Evolutionary conservation across 148 eudicot species (phyloP).

Genomic region (Camellia granthamiana): DNA sequence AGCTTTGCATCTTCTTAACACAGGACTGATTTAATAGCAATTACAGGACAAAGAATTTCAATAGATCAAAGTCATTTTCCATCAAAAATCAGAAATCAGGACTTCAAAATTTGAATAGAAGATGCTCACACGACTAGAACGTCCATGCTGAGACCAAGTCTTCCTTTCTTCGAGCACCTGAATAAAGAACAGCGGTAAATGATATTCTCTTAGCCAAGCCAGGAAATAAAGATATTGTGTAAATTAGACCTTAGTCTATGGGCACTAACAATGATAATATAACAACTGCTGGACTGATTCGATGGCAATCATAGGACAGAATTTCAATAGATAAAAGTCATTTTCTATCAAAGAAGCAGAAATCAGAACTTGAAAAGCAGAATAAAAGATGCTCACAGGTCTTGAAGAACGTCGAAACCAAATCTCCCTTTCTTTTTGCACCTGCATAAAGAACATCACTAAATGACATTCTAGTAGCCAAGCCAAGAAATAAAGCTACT

Average conservation of each 20-base stretch:
- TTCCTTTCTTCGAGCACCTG: constrained; percentile 11
- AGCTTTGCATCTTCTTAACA: constrained; percentile 1
- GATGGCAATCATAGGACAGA: neutral
- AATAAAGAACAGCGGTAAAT: neutral
- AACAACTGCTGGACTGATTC: neutral
- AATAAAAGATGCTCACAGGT: constrained; percentile 6
- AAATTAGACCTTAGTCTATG: neutral
- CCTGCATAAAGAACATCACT: constrained; percentile 11
- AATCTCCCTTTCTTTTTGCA: neutral
- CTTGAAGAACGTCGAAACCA: neutral
- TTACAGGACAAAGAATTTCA: neutral
- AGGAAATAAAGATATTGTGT: neutral
- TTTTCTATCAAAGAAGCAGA: neutral
- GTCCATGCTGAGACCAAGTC: neutral
- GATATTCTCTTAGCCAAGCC: neutral
- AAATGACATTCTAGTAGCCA: neutral
- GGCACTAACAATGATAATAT: neutral
- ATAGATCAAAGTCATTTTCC: constrained; percentile 7
- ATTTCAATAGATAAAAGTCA: neutral
- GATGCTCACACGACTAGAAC: constrained; percentile 13
- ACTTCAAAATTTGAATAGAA: neutral
- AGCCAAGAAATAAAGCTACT: neutral
- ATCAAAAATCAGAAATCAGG: neutral
- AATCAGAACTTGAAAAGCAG: neutral
- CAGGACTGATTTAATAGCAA: constrained; percentile 15